Percentiles rank a stretch among this genome's conserved stretches.
phyloP scores from a whole-genome alignment of 352 stramenopile species.

The Thalassiosira livingstoniorum region DNA sequence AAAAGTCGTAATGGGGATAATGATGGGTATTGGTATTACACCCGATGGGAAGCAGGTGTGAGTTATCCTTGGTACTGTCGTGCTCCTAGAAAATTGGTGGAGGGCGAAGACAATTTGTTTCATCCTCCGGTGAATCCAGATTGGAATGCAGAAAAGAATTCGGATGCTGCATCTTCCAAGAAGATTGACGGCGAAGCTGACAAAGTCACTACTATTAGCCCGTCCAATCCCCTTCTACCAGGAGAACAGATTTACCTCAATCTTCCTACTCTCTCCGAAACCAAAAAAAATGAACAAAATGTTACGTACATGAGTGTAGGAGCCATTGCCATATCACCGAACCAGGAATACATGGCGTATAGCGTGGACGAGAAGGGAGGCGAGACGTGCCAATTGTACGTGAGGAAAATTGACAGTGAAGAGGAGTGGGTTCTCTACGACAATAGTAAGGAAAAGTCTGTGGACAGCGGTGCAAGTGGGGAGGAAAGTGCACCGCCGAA shows the following conservation, averaged over 20 bases:
- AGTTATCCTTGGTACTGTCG: constrained; percentile 79
- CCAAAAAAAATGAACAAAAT: no score
- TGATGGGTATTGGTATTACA: constrained; percentile 83
- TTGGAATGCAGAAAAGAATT: constrained; percentile 79
- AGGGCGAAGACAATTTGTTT: constrained; percentile 13
- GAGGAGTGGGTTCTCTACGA: constrained; percentile 49
- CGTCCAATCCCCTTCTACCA: constrained; percentile 69
- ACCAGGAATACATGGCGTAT: constrained; percentile 93
- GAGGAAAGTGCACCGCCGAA: background rate
- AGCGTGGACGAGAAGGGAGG: constrained; percentile 93
- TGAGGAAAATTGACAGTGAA: constrained; percentile 87
- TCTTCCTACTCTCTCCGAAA: constrained; percentile 92
- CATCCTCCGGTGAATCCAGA: constrained; percentile 48
- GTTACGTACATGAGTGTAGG: constrained; percentile 84
- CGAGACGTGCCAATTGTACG: constrained; percentile 92
- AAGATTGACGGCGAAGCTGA: constrained; percentile 18
- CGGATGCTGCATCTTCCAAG: constrained; percentile 54
- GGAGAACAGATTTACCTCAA: constrained; percentile 93
- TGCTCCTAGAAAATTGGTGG: constrained; percentile 65
- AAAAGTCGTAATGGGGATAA: no score
- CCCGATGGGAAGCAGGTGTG: constrained; percentile 73
- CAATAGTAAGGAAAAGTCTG: background rate
- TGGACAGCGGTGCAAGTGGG: background rate
- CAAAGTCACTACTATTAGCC: background rate
- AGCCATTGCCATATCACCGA: constrained; percentile 87